phyloP scores from a whole-genome alignment of 2,329 filamentous ascomycete genomes.

The Aureobasidium subglaciale region DNA sequence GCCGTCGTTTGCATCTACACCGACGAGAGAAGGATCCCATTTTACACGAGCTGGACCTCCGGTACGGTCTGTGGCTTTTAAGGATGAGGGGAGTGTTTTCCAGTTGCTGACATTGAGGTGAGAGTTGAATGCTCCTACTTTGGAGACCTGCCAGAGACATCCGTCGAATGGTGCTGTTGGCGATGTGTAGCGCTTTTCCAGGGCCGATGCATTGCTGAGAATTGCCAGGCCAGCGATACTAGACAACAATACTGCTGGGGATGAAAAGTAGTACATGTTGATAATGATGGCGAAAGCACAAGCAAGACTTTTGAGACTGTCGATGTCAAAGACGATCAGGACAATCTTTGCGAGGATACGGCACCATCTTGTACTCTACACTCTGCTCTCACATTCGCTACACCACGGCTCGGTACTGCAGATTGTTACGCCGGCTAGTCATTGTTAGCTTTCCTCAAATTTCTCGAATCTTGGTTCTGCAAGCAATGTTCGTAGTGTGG shows the following conservation, averaged over 20 bases:
- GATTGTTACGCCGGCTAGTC: no score
- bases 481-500: no score
- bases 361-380: not conserved
- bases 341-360: no score
- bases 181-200: not conserved
- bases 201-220: not conserved
- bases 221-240: not conserved
- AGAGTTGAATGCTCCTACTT: slow-evolving; percentile 1
- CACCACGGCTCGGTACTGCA: no score
- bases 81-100: not conserved
- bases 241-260: not conserved
- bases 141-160: not conserved
- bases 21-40: not conserved
- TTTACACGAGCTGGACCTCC: not conserved
- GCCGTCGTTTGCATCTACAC: not conserved
- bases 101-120: not conserved
- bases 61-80: slow-evolving; percentile 3
- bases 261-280: not conserved
- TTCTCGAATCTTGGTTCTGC: no score
- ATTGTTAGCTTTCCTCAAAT: no score
- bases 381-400: no score
- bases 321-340: no score
- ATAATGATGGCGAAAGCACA: not conserved
- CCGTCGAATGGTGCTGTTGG: not conserved
- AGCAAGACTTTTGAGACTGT: not conserved